phyloP scores from a whole-genome alignment of 257 asterid genomes.

The Jaltomata sinuosa region DNA sequence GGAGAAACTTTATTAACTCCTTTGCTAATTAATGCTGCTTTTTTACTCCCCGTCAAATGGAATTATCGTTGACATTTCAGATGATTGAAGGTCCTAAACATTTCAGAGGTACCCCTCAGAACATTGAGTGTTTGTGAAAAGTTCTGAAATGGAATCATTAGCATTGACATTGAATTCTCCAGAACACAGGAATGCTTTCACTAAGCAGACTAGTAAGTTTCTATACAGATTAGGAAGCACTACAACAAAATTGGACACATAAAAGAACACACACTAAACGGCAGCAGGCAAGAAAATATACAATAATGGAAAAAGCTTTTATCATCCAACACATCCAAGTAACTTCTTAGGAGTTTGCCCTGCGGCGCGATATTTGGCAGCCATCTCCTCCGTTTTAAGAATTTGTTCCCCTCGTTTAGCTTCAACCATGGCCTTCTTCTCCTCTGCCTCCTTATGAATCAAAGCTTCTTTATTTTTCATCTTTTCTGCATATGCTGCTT shows the following conservation, averaged over 20 bases:
- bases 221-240: background rate
- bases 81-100: background rate
- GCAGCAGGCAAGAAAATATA: background rate
- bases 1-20: background rate
- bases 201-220: background rate
- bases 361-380: constrained; percentile 65
- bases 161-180: background rate
- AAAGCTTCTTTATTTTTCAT: constrained; percentile 56
- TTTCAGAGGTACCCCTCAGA: background rate
- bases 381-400: constrained; percentile 53
- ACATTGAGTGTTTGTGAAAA: background rate
- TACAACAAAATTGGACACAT: background rate
- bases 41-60: background rate
- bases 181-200: background rate
- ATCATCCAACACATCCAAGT: constrained; percentile 55
- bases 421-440: constrained; percentile 56
- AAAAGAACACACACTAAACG: background rate
- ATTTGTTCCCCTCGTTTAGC: constrained; percentile 51
- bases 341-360: constrained; percentile 42
- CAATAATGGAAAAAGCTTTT: background rate
- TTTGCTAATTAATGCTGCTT: background rate
- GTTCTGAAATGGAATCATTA: background rate
- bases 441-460: constrained; percentile 75
- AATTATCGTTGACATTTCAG: background rate
- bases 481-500: constrained; percentile 60